Evolutionary conservation across 139 green algal genomes (phyloP).

Genomic region (Chlamydomonas sphaeroides): DNA sequence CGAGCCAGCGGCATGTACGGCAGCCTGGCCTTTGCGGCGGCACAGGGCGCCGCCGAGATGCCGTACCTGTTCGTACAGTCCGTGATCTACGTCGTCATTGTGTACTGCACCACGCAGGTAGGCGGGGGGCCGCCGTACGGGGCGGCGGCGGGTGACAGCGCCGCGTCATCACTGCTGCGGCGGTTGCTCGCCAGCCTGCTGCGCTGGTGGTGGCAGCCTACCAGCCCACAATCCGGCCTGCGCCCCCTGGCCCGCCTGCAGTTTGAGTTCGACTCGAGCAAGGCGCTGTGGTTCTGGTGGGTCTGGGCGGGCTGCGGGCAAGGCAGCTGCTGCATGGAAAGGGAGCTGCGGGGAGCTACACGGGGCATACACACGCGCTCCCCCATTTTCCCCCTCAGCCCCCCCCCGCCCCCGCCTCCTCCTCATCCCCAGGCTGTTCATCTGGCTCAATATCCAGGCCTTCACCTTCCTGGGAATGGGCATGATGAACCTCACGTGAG

Average conservation of each 20-base stretch:
- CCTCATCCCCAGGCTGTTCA: background rate
- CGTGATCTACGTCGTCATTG: conserved; percentile 58
- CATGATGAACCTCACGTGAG: background rate
- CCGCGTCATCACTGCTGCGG: too few relatives aligned
- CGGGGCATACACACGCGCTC: too few relatives aligned
- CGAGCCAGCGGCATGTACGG: conserved; percentile 3
- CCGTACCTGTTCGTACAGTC: conserved; percentile 57
- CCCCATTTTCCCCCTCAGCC: background rate
- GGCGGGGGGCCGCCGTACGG: too few relatives aligned
- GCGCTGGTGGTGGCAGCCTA: too few relatives aligned
- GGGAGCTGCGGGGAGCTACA: too few relatives aligned
- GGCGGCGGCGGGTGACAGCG: too few relatives aligned
- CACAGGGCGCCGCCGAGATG: conserved; percentile 56
- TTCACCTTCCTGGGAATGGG: conserved; percentile 3
- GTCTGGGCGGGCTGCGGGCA: too few relatives aligned
- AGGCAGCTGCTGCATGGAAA: too few relatives aligned
- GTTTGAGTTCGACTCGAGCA: conserved; percentile 39
- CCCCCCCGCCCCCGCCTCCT: background rate
- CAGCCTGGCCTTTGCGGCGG: background rate
- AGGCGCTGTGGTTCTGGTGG: conserved; percentile 57
- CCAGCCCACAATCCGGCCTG: too few relatives aligned
- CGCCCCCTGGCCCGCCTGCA: too few relatives aligned
- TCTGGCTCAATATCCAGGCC: background rate
- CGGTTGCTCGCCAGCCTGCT: too few relatives aligned
- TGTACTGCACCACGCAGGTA: conserved; percentile 58